A percentile compares a stretch with the other conserved stretches of the same genome.
phyloP scores from a whole-genome alignment of 2,329 filamentous ascomycete species.

The Dactylellina parvicollis region DNA sequence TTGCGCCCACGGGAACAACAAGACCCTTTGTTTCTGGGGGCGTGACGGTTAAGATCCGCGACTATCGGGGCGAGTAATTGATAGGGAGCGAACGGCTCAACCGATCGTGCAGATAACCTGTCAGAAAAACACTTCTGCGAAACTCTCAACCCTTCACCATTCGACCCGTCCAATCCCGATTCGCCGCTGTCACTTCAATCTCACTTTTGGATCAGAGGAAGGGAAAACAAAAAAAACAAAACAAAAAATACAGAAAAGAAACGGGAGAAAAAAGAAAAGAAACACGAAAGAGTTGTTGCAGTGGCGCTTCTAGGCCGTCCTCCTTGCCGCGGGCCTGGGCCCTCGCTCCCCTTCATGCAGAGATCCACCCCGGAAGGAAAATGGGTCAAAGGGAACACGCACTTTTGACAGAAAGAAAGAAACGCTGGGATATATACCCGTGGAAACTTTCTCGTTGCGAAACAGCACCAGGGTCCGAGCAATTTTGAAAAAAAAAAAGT shows the following conservation, averaged over 20 bases:
- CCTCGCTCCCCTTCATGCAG: not conserved
- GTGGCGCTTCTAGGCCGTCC: conserved; percentile 37
- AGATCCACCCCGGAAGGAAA: not conserved
- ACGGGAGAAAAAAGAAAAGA: conserved; percentile 1
- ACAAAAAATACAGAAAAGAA: conserved; percentile 1
- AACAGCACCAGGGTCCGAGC: too few species aligned
- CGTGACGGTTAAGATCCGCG: conserved; percentile 1
- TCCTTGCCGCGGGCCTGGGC: conserved; percentile 39
- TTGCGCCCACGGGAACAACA: too few species aligned
- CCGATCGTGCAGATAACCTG: conserved; percentile 31
- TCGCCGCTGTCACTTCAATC: conserved; percentile 32
- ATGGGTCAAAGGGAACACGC: not conserved
- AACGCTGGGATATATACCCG: conserved; percentile 6
- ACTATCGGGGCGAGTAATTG: too few species aligned
- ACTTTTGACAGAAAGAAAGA: conserved; percentile 20
- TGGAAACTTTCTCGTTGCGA: conserved; percentile 17
- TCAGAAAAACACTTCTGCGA: conserved; percentile 28
- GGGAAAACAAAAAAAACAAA: not conserved
- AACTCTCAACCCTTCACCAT: conserved; percentile 27
- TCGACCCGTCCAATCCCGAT: conserved; percentile 21
- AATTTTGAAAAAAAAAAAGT: too few species aligned
- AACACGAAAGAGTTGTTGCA: not conserved
- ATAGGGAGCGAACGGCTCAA: conserved; percentile 14
- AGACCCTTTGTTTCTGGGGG: too few species aligned
- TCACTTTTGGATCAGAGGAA: not conserved